A percentile compares a stretch with the other conserved stretches of the same genome.
phyloP scores from a whole-genome alignment of 768 basidiomycete species.

The Phlebiopsis flavidoalba region DNA sequence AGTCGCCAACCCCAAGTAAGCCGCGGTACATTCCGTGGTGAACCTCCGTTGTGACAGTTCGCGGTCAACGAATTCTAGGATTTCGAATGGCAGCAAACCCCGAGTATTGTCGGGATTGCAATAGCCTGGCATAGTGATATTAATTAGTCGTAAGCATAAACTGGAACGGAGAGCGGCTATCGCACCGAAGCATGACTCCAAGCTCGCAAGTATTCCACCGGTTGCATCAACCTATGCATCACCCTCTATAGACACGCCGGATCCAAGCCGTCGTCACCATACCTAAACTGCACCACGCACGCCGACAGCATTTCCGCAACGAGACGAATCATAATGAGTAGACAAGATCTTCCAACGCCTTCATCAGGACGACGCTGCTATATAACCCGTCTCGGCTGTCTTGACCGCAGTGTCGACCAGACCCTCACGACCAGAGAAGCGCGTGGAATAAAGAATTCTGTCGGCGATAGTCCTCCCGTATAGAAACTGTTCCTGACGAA shows the following conservation, averaged over 20 bases:
- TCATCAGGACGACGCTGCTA: conserved; percentile 99
- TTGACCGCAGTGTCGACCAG: conserved; percentile 99
- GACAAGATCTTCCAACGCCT: conserved; percentile 96
- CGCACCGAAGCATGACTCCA: conserved; percentile 79
- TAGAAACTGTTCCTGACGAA: conserved; percentile 98
- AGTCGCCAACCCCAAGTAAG: conserved; percentile 55
- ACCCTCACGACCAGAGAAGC: conserved; percentile 96
- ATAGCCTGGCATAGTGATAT: conserved; percentile 32
- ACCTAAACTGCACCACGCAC: conserved; percentile 96
- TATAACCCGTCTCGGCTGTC: conserved; percentile 99
- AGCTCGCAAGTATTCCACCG: conserved; percentile 83
- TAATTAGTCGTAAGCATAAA: neutral
- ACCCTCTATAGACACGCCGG: conserved; percentile 96
- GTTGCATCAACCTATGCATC: conserved; percentile 62
- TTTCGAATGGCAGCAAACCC: conserved; percentile 81
- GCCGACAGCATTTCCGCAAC: conserved; percentile 92
- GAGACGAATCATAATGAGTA: conserved; percentile 91
- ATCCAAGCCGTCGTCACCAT: conserved; percentile 96
- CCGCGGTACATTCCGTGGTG: conserved; percentile 61
- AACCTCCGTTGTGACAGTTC: conserved; percentile 58
- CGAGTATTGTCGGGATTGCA: conserved; percentile 50
- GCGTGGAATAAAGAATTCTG: conserved; percentile 99
- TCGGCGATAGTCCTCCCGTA: conserved; percentile 82
- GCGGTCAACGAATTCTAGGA: conserved; percentile 63
- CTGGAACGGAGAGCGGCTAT: conserved; percentile 14